phyloP scores from a whole-genome alignment of 306 rosid species.

The Gynostemma pentaphyllum region DNA sequence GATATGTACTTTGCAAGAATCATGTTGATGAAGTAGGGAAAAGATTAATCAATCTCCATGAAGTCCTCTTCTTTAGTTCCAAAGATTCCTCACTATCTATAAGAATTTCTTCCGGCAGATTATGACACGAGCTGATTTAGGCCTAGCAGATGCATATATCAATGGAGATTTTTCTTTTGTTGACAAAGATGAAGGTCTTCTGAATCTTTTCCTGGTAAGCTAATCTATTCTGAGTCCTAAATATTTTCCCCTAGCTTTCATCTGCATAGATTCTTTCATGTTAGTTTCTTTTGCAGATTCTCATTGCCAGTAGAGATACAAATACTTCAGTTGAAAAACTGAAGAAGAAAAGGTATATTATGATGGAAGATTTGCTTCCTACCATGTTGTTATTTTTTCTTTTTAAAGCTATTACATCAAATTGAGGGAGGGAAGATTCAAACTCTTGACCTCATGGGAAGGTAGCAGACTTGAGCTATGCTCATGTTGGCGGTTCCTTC shows the following conservation, averaged over 20 bases:
- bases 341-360: constrained; percentile 38
- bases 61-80: neutral
- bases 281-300: constrained; percentile 37
- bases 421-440: no score
- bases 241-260: neutral
- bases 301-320: constrained; percentile 61
- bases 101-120: constrained; percentile 34
- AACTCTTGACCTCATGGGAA: no score
- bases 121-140: constrained; percentile 84
- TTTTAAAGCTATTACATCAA: no score
- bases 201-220: constrained; percentile 51
- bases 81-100: neutral
- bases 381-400: no score
- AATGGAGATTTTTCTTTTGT: constrained; percentile 72
- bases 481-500: neutral
- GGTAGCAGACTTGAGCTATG: no score
- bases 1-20: no score
- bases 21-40: neutral
- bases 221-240: neutral
- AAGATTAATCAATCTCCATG: neutral
- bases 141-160: constrained; percentile 86
- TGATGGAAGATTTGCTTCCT: no score
- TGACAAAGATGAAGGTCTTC: constrained; percentile 66
- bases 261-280: neutral
- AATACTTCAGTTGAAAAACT: constrained; percentile 29